These are phyloP conservation scores for Eutypa lata DNA, from an alignment of 2,329 filamentous ascomycete genomes.

Conservation along the genomic window DNA sequence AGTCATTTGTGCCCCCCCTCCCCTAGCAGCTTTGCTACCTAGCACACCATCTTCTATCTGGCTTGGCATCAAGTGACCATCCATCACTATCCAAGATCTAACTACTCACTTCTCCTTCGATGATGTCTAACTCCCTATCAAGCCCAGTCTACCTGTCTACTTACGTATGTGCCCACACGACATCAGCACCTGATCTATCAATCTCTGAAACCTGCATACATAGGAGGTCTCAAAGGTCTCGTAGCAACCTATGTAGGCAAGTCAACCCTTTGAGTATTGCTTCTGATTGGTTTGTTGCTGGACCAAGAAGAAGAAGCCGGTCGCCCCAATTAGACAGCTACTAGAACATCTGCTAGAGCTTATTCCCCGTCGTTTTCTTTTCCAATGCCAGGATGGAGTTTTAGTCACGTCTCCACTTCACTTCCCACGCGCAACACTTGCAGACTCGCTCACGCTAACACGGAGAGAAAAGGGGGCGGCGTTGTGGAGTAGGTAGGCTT, in stretches of 20 bases:
- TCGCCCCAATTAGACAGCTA: too few species aligned
- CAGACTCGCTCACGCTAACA: neutral
- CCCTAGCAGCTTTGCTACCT: neutral
- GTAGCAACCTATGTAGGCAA: neutral
- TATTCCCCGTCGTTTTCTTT: too few species aligned
- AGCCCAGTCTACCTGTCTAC: too few species aligned
- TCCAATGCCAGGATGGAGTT: too few species aligned
- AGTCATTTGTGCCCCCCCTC: neutral
- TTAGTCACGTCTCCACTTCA: neutral
- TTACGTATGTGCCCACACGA: neutral
- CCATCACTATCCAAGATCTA: too few species aligned
- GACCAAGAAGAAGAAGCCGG: too few species aligned
- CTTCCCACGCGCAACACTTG: neutral
- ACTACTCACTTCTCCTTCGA: too few species aligned
- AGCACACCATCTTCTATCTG: neutral
- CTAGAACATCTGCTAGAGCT: too few species aligned
- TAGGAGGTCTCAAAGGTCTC: neutral
- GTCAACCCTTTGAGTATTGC: too few species aligned
- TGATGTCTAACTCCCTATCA: too few species aligned
- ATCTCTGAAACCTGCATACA: neutral
- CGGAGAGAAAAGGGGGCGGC: neutral
- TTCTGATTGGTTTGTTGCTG: too few species aligned
- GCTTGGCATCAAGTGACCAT: neutral
- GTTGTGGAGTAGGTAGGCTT: neutral
- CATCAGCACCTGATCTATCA: neutral